These are phyloP conservation scores for Fusarium sp. DNA, from an alignment of 2,329 filamentous ascomycete species.

Conservation along the genomic window DNA sequence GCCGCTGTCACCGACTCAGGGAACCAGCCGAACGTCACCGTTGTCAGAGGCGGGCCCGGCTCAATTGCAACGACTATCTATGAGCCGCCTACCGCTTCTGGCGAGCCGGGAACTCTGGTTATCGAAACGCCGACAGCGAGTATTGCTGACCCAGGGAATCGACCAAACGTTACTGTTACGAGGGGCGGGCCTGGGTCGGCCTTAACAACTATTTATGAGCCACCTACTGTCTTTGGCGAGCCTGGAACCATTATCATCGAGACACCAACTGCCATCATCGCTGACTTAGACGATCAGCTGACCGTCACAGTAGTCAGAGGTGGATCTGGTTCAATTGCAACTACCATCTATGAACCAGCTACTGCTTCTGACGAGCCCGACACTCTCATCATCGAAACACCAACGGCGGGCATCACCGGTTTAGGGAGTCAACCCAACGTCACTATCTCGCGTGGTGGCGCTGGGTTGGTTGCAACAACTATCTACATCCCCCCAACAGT, in stretches of 20 bases:
- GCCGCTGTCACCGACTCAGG: neutral
- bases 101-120: slow-evolving; percentile 5
- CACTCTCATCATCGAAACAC: neutral
- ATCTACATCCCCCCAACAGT: slow-evolving; percentile 2
- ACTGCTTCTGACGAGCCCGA: neutral
- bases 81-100: neutral
- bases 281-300: neutral
- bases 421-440: neutral
- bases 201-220: slow-evolving; percentile 8
- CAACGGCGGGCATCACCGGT: neutral
- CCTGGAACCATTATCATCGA: slow-evolving; percentile 22
- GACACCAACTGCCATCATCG: neutral
- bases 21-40: slow-evolving; percentile 1
- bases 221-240: slow-evolving; percentile 11
- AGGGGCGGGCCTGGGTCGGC: slow-evolving; percentile 9
- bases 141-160: neutral
- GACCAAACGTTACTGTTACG: neutral
- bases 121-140: slow-evolving; percentile 15
- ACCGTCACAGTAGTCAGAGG: neutral
- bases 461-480: neutral
- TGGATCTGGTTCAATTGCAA: neutral
- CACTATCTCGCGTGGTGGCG: neutral
- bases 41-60: slow-evolving; percentile 19
- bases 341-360: neutral
- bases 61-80: slow-evolving; percentile 11